Evolutionary conservation across 2,329 filamentous ascomycete species (phyloP).

Genomic region (Podosphaera fusca): DNA sequence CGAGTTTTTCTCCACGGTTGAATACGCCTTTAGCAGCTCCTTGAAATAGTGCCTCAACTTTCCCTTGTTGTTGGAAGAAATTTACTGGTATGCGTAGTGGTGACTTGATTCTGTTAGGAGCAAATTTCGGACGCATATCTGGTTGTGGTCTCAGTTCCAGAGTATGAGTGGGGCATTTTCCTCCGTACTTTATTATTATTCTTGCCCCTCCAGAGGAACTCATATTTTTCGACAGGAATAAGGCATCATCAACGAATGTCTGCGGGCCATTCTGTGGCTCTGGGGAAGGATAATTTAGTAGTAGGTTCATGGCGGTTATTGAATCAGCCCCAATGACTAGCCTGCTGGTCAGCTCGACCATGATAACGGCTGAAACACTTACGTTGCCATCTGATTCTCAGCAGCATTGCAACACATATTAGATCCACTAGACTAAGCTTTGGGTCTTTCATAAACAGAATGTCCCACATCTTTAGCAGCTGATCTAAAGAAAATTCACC

Average conservation of each 20-base stretch:
- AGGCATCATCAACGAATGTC: constrained; percentile 66
- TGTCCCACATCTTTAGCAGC: constrained; percentile 70
- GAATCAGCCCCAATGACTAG: constrained; percentile 73
- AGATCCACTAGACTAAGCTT: constrained; percentile 61
- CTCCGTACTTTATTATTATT: constrained; percentile 50
- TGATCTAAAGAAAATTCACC: constrained; percentile 81
- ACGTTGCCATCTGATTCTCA: constrained; percentile 80
- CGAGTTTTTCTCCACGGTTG: constrained; percentile 50
- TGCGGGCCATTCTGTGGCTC: constrained; percentile 39
- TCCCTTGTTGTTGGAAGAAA: constrained; percentile 26
- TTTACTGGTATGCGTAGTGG: constrained; percentile 15
- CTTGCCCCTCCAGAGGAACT: constrained; percentile 35
- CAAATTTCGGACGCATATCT: constrained; percentile 8
- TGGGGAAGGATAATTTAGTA: constrained; percentile 64
- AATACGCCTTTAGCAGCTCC: constrained; percentile 55
- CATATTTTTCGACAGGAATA: constrained; percentile 47
- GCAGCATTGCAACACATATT: constrained; percentile 82
- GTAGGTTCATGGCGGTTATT: constrained; percentile 55
- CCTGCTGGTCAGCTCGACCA: constrained; percentile 2
- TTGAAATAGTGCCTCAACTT: constrained; percentile 49
- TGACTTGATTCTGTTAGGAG: constrained; percentile 10
- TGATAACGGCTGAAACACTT: constrained; percentile 16
- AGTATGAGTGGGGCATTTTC: constrained; percentile 22
- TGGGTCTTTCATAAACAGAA: constrained; percentile 69
- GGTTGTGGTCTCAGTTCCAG: constrained; percentile 11